Base-by-base conservation (phyloP, 106 monocot genomes). In the Posidonia australis region DNA sequence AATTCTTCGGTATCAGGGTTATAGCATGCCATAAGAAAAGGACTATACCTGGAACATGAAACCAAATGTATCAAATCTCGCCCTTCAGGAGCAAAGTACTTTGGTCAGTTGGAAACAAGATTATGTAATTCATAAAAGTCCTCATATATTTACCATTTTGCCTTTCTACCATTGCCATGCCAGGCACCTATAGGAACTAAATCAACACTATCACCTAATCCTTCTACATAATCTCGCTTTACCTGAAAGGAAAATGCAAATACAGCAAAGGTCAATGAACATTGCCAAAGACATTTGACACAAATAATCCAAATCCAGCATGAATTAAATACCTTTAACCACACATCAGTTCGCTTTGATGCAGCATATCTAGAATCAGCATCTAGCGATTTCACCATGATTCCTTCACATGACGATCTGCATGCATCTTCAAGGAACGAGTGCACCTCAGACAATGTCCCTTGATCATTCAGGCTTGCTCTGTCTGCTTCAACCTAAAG, bases 1-100 rank as follows among this genome's bases (percentile, higher is more conserved):
- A 69, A 96, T 64, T 90, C 94, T 78, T 96, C 90, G 41, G 76
- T 62, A 52, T 84, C 86, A 67, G 81, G 86, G 51, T 90, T 87
- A 72, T 96, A 90, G 82, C 90, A 96, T 66, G 94, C 94, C 84
- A 96, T 80, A 18, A 96, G 90, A 69, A 90, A 96, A 51, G 94
- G 94, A 70, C 94, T 96, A 62, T 86, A 94, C 94, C 94, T 94
- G 89, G 62, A 68, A 58, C n/a, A 24, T 28, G 10, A 5, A 59
- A 28, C 7, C 23, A 46, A 9, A 45, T 13, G 10, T 47, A 29
- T 46, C 17, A 60, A 18, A 24, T 27, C 18, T 32, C 22, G 28
- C 10, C 25, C 28, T 55, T 58, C 29, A 18, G 28, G 58, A 28
- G 19, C 21, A 48, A 10, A 10, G 23, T 53, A 10, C n/a, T 10